These are phyloP conservation scores for Diplosphaera chodatii DNA, from an alignment of 139 green algal species.

Conservation along the genomic window DNA sequence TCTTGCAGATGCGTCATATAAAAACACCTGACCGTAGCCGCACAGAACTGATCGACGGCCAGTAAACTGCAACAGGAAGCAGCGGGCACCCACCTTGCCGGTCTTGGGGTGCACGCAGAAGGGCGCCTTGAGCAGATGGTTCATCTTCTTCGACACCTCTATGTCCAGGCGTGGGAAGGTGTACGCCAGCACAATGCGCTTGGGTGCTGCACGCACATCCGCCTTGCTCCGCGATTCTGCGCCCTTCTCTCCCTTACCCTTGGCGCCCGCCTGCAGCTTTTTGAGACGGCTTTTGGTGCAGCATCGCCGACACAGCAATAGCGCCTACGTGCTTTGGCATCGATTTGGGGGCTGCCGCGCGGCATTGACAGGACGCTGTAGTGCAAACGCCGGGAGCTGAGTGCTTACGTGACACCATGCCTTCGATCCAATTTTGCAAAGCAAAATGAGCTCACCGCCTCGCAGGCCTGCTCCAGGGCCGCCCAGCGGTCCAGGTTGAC, in stretches of 20 bases:
- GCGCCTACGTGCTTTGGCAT: too few species aligned
- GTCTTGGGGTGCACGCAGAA: constrained; percentile 99
- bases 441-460: constrained; percentile 12
- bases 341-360: too few species aligned
- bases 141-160: constrained; percentile 99
- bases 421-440: too few species aligned
- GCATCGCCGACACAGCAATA: too few species aligned
- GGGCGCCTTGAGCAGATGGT: constrained; percentile 98
- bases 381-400: too few species aligned
- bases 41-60: too few species aligned
- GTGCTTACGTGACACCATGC: too few species aligned
- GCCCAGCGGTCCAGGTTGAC: constrained; percentile 19
- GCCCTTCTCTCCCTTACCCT: constrained; percentile 4
- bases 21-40: too few species aligned
- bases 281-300: too few species aligned
- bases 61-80: too few species aligned
- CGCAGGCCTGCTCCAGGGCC: constrained; percentile 32
- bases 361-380: too few species aligned
- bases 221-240: constrained; percentile 4
- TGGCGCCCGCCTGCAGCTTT: background rate
- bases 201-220: constrained; percentile 6
- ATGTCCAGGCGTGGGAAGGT: constrained; percentile 93
- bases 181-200: constrained; percentile 78
- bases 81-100: constrained; percentile 41
- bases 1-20: too few species aligned